phyloP scores from a whole-genome alignment of 2,329 filamentous ascomycete genomes.

The Pseudogymnoascus sp. region DNA sequence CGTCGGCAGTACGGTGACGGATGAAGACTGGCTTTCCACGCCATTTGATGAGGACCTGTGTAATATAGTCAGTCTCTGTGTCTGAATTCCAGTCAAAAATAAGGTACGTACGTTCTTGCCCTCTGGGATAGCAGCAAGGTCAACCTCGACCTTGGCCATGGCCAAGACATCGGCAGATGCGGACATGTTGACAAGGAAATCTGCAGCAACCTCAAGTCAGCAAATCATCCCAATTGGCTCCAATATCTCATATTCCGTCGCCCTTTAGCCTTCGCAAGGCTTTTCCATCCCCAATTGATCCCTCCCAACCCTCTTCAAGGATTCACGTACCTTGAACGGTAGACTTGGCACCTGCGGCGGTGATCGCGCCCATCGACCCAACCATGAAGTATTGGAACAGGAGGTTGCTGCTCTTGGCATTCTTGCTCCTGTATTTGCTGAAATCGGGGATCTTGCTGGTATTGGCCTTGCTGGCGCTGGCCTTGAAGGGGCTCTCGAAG shows the following conservation, averaged over 20 bases:
- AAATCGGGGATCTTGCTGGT: constrained; percentile 77
- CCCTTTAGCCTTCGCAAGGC: neutral
- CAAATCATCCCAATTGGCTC: constrained; percentile 17
- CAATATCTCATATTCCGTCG: neutral
- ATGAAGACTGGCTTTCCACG: constrained; percentile 99
- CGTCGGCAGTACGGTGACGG: constrained; percentile 86
- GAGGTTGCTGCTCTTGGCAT: constrained; percentile 63
- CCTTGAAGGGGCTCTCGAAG: constrained; percentile 57
- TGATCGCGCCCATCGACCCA: constrained; percentile 84
- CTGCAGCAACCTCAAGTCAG: constrained; percentile 39
- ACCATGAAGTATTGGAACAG: constrained; percentile 98
- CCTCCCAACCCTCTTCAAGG: neutral
- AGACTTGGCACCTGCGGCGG: constrained; percentile 90
- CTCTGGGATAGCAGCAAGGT: constrained; percentile 85
- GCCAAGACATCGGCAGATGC: constrained; percentile 96
- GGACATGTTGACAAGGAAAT: constrained; percentile 99
- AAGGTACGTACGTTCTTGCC: constrained; percentile 83
- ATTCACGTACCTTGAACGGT: constrained; percentile 82
- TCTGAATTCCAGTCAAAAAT: neutral
- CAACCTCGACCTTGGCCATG: constrained; percentile 98
- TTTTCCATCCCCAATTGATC: constrained; percentile 2
- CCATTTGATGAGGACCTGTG: constrained; percentile 97
- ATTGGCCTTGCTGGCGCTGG: constrained; percentile 35
- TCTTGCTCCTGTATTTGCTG: constrained; percentile 72
- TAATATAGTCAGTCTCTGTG: constrained; percentile 14